A percentile compares a stretch with the other conserved stretches of the same genome.
phyloP scores from a whole-genome alignment of 768 basidiomycete genomes.

The Leucosporidium creatinivorum region DNA sequence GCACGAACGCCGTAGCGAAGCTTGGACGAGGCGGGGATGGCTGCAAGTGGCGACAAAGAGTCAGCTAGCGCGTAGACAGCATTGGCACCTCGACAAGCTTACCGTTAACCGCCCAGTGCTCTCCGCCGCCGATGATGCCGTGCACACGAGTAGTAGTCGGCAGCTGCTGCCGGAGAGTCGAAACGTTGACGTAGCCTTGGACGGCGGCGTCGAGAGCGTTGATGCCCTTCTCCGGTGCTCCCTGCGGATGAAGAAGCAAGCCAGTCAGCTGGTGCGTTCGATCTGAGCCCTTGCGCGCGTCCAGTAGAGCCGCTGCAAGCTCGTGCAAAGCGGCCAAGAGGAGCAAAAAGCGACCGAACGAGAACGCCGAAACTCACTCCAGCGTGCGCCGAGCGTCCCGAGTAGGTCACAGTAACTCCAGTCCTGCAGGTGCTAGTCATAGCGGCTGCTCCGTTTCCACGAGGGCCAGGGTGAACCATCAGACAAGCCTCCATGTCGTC shows the following conservation, averaged over 20 bases:
- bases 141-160: slow-evolving; percentile 72
- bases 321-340: too few relatives aligned
- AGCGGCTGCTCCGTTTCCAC: slow-evolving; percentile 32
- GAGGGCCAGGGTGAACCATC: slow-evolving; percentile 68
- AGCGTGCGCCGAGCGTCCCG: slow-evolving; percentile 2
- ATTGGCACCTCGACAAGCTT: neutral
- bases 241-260: neutral
- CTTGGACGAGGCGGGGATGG: neutral
- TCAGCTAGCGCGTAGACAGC: neutral
- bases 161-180: slow-evolving; percentile 77
- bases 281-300: too few relatives aligned
- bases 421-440: neutral
- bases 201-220: slow-evolving; percentile 87
- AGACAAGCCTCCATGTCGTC: slow-evolving; percentile 64
- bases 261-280: neutral
- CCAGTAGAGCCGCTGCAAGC: too few relatives aligned
- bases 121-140: slow-evolving; percentile 51
- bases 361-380: neutral
- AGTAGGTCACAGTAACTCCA: neutral
- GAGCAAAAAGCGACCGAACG: neutral
- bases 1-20: neutral
- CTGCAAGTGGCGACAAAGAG: neutral
- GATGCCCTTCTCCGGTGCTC: slow-evolving; percentile 67
- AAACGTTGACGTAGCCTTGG: slow-evolving; percentile 68
- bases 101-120: neutral